These are phyloP conservation scores for Cryptococcus jaspeensis DNA, from an alignment of 1,284 basidiomycete genomes.

Conservation along the genomic window DNA sequence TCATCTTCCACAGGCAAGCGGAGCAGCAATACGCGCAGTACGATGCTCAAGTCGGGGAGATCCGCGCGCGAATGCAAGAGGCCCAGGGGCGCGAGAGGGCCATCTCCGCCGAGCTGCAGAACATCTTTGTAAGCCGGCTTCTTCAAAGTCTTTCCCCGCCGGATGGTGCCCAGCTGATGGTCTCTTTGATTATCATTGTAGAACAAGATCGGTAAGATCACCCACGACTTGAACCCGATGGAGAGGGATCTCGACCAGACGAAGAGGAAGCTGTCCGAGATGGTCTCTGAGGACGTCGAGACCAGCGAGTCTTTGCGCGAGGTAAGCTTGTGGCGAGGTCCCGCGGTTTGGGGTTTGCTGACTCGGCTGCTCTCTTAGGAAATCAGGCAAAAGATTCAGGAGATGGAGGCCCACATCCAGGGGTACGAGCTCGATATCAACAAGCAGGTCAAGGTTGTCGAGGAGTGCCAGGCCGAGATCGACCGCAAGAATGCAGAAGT, in stretches of 20 bases:
- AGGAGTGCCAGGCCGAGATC: background rate
- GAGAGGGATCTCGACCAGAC: constrained; percentile 11
- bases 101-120: constrained; percentile 5
- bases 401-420: constrained; percentile 6
- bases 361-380: constrained; percentile 1
- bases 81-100: constrained; percentile 1
- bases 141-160: background rate
- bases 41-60: constrained; percentile 1
- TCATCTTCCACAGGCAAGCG: background rate
- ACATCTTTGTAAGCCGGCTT: background rate
- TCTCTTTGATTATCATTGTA: background rate
- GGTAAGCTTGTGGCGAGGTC: background rate
- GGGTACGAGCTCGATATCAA: background rate
- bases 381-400: constrained; percentile 4
- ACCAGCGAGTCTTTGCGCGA: constrained; percentile 13
- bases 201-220: constrained; percentile 1
- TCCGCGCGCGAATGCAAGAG: background rate
- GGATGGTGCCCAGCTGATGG: background rate
- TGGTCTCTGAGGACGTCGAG: constrained; percentile 17
- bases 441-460: constrained; percentile 1
- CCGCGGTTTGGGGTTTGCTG: background rate
- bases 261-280: constrained; percentile 8
- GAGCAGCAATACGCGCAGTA: background rate
- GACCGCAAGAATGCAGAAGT: background rate
- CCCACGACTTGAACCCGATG: constrained; percentile 2